Evolutionary conservation across 2,329 filamentous ascomycete genomes (phyloP), one percentile per base, ranked within the genome.

Genomic region (Ophiocordyceps camponoti-leonardi): DNA sequence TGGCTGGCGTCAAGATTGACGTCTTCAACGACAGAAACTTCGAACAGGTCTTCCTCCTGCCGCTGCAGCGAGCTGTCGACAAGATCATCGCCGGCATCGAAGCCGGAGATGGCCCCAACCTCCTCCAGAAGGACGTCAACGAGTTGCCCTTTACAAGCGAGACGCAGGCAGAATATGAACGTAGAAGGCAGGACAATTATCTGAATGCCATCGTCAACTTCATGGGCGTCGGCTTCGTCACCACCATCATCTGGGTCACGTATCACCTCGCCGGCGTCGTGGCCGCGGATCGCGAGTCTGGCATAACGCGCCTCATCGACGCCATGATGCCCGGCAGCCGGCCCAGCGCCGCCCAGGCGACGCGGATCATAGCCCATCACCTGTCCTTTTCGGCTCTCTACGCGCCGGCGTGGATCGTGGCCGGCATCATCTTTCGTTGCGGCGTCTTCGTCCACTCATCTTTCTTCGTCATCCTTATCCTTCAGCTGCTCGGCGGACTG

Each of bases 241-340:
- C 87, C 44, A 82, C 79, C 19, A 73, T 92, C 46, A 79, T 92
- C 42, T 86, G 85, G 46, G 75, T 94, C 23, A 81, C 81, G 35
- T 95, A 94, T 58, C 87, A 95, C 55, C 68, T 94, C 47, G 85
- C 86, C 0, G 88, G 88, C 10, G 79, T 88, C 54, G 81, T 94
- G 58, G 87, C 88, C 8, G 78, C 80, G 2, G 88, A 95, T 63
- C 72, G 88, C 46, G 88, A 95, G 65, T 69, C 79, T 16, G 88
- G 87, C 47, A 92, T 94, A 74, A 85, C 85, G 5, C 84, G 87
- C 50, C 69, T 95, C 26, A 77, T 95, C 41, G 88, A 95, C 61
- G 82, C 86, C 46, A 94, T 94, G 86, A 88, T 92, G 70, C 82
- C 85, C 1, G 84, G 84, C 46, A 71, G 72, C 46, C 72, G 72